These are phyloP conservation scores for Globisporangium nagaii DNA, from an alignment of 352 stramenopile species.

Conservation along the genomic window DNA sequence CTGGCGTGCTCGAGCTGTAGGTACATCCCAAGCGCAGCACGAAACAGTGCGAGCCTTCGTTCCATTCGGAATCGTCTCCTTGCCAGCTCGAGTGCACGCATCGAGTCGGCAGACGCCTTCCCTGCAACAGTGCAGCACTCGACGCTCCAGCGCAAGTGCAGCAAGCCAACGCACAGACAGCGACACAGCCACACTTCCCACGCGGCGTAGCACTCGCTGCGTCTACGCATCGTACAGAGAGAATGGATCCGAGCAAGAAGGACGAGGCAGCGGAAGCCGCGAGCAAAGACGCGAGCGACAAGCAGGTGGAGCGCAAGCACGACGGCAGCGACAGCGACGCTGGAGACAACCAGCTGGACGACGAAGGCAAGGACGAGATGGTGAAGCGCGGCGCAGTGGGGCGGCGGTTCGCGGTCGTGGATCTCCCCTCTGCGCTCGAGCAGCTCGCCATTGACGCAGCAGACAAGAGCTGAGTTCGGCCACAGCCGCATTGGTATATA, in stretches of 20 bases:
- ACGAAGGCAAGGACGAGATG: slow-evolving; percentile 12
- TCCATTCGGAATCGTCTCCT: too few relatives aligned
- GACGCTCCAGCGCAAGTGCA: too few relatives aligned
- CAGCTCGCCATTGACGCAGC: neutral
- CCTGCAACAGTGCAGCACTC: too few relatives aligned
- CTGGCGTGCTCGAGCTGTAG: neutral
- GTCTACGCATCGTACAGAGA: neutral
- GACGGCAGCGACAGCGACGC: slow-evolving; percentile 5
- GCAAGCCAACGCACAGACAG: too few relatives aligned
- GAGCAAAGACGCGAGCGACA: neutral
- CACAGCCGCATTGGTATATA: too few relatives aligned
- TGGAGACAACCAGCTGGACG: neutral
- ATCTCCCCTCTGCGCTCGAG: slow-evolving; percentile 2
- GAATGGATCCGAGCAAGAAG: neutral
- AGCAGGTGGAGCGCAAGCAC: slow-evolving; percentile 16
- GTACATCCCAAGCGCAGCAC: neutral
- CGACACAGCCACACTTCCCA: neutral
- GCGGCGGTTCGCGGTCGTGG: slow-evolving; percentile 9
- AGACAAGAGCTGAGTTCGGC: neutral
- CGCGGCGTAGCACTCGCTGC: too few relatives aligned
- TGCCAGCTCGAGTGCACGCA: too few relatives aligned
- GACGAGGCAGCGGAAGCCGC: neutral
- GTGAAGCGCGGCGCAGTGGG: slow-evolving; percentile 8
- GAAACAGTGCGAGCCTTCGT: too few relatives aligned
- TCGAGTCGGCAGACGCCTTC: too few relatives aligned